A percentile compares a stretch with the other conserved stretches of the same genome.
These are phyloP conservation scores for Macadamia integrifolia DNA, from an alignment of 164 flowering plant species.

Conservation along the genomic window DNA sequence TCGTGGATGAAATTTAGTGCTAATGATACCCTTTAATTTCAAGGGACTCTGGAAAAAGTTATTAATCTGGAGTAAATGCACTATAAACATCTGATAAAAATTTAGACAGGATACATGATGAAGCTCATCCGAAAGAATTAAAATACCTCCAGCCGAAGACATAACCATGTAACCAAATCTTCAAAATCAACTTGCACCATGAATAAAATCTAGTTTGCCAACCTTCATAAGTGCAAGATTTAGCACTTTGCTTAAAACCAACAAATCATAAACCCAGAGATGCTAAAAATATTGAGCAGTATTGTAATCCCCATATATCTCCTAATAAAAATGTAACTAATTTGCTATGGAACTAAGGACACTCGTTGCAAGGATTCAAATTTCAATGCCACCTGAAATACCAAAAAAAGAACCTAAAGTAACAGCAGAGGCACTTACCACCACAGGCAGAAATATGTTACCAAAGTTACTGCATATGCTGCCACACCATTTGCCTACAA, in stretches of 20 bases:
- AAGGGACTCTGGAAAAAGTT: no score
- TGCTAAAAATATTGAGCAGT: no score
- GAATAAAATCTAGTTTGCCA: not conserved
- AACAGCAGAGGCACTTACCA: slow-evolving; percentile 48
- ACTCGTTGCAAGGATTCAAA: no score
- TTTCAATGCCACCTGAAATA: not conserved
- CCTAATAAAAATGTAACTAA: no score
- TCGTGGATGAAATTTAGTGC: no score
- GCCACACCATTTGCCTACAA: slow-evolving; percentile 83
- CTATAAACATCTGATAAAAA: no score
- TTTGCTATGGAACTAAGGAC: not conserved
- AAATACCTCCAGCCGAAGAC: not conserved
- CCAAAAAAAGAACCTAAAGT: not conserved
- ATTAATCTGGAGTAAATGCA: no score
- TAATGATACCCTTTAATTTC: no score
- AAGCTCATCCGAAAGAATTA: no score
- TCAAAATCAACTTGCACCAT: not conserved
- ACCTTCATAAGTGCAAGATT: not conserved
- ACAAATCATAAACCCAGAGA: no score
- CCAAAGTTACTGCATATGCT: slow-evolving; percentile 76
- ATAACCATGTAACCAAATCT: not conserved
- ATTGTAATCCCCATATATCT: not conserved
- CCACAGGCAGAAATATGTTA: slow-evolving; percentile 84
- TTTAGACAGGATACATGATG: no score
- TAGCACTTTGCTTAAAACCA: not conserved